These are phyloP conservation scores for Hymenoscyphus albidus DNA, from an alignment of 2,329 filamentous ascomycete species.

Conservation along the genomic window DNA sequence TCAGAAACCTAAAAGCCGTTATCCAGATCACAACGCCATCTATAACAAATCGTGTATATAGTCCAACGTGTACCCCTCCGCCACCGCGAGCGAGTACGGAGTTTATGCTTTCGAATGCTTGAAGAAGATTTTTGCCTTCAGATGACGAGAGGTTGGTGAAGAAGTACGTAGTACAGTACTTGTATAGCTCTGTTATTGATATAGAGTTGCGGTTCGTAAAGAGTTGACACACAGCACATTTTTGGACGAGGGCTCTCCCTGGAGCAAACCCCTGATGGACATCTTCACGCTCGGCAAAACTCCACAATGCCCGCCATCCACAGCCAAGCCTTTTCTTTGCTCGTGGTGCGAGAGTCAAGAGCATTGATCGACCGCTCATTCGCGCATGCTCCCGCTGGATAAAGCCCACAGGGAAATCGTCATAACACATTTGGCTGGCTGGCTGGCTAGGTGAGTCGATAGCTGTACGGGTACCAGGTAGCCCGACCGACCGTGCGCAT, in stretches of 20 bases:
- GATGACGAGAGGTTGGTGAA: background rate
- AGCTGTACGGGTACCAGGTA: too few relatives aligned
- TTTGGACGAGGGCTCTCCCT: background rate
- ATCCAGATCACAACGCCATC: background rate
- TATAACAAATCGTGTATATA: background rate
- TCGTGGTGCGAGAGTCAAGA: conserved; percentile 1
- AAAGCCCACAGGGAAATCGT: background rate
- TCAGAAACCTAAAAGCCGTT: background rate
- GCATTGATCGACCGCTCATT: conserved; percentile 7
- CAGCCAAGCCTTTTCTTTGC: background rate
- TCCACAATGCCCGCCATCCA: conserved; percentile 4
- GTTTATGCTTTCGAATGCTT: background rate
- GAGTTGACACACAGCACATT: background rate
- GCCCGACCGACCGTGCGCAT: background rate
- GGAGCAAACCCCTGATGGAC: background rate
- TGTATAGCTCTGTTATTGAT: too few relatives aligned
- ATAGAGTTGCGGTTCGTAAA: background rate
- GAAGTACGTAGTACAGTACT: background rate
- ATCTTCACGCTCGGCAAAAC: background rate
- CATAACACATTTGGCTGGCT: background rate
- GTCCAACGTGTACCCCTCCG: background rate
- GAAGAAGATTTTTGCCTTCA: background rate
- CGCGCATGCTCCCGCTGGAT: conserved; percentile 5
- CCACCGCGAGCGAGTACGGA: background rate
- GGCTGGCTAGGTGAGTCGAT: background rate